Evolutionary conservation across 1,139 yeast genomes (phyloP).

Genomic region (Yarrowia galli): DNA sequence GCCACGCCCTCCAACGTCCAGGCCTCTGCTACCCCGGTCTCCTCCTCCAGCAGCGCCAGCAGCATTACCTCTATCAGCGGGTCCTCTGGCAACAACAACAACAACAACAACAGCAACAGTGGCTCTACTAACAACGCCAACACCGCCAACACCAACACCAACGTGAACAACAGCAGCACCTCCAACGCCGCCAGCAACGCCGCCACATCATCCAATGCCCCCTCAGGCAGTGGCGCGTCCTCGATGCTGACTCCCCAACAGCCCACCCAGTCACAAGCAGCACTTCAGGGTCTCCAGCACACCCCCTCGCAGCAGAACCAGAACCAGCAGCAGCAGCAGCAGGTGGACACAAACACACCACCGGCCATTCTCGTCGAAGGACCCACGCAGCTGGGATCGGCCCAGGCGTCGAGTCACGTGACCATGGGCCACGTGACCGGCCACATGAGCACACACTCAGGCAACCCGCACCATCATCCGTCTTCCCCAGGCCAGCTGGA

Average conservation of each 20-base stretch:
- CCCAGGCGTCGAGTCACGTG: conserved; percentile 36
- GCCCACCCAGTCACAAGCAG: conserved; percentile 5
- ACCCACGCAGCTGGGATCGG: conserved; percentile 36
- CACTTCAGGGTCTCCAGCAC: conserved; percentile 14
- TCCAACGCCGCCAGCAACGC: not conserved
- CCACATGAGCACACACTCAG: conserved; percentile 39
- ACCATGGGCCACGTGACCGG: conserved; percentile 39
- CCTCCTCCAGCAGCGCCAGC: conserved; percentile 13
- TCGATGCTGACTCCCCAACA: conserved; percentile 16
- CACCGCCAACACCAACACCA: not conserved
- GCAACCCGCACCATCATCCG: conserved; percentile 47
- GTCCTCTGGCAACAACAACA: conserved; percentile 1
- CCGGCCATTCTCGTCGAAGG: conserved; percentile 23
- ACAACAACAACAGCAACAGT: not conserved
- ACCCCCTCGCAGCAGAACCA: not conserved
- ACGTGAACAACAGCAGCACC: not conserved
- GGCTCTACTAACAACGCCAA: not conserved
- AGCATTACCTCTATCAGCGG: conserved; percentile 14
- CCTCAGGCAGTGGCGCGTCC: not conserved
- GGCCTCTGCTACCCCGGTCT: conserved; percentile 22
- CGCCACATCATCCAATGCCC: not conserved
- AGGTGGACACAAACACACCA: conserved; percentile 4
- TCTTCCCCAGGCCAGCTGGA: conserved; percentile 51
- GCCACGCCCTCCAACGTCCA: conserved; percentile 26
- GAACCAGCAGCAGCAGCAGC: conserved; percentile 3